A percentile compares a stretch with the other conserved stretches of the same genome.
Evolutionary conservation across 129 eudicot genomes (phyloP).

Genomic region (Calendula officinalis): DNA sequence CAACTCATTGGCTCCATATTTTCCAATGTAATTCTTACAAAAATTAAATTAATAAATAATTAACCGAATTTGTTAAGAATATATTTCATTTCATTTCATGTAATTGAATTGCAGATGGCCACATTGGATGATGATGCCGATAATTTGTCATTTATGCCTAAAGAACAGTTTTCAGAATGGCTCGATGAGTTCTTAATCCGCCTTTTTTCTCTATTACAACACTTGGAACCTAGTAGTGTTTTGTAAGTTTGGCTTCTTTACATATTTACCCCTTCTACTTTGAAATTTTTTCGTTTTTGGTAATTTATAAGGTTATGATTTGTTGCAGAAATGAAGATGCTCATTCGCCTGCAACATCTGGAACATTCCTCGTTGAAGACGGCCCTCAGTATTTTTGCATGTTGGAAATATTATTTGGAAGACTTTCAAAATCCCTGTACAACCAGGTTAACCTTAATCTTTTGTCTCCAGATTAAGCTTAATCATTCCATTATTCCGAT

Average conservation of each 20-base stretch:
- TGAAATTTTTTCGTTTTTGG: slow-evolving; percentile 2
- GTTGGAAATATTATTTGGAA: slow-evolving; percentile 86
- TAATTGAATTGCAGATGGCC: slow-evolving; percentile 69
- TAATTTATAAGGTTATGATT: not conserved
- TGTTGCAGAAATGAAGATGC: slow-evolving; percentile 84
- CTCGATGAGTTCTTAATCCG: slow-evolving; percentile 95
- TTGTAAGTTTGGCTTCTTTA: slow-evolving; percentile 56
- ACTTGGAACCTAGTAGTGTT: slow-evolving; percentile 94
- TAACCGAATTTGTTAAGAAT: not conserved
- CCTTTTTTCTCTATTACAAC: slow-evolving; percentile 78
- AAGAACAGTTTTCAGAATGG: slow-evolving; percentile 87
- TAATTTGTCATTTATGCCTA: slow-evolving; percentile 49
- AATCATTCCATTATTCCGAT: not conserved
- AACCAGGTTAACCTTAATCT: slow-evolving; percentile 56
- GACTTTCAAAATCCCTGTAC: slow-evolving; percentile 81
- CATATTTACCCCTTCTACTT: slow-evolving; percentile 17
- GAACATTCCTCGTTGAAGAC: slow-evolving; percentile 95
- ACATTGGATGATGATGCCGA: slow-evolving; percentile 69
- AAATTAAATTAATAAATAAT: not conserved
- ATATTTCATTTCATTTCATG: slow-evolving; percentile 13
- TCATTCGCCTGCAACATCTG: slow-evolving; percentile 67
- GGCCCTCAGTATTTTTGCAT: slow-evolving; percentile 95
- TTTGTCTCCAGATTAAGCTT: slow-evolving; percentile 7
- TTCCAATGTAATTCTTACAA: slow-evolving; percentile 62
- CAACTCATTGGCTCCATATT: slow-evolving; percentile 93